Evolutionary conservation across 805 yeast genomes (phyloP).

Genomic region (Hanseniaspora vineae): DNA sequence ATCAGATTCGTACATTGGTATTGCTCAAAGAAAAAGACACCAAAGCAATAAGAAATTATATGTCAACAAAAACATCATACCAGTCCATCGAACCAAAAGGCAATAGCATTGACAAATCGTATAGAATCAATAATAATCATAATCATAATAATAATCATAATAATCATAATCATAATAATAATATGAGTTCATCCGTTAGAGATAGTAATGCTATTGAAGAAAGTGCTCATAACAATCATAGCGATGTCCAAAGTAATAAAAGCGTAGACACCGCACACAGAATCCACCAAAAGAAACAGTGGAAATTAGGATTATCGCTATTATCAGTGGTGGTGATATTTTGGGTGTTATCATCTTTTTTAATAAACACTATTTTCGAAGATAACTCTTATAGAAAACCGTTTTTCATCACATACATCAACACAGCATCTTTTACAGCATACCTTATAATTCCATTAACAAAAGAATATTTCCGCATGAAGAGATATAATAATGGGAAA

Average conservation of each 20-base stretch:
- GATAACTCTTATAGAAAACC: constrained; percentile 70
- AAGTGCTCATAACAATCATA: too few relatives aligned
- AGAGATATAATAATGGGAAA: constrained; percentile 3
- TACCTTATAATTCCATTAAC: constrained; percentile 52
- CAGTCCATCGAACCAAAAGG: too few relatives aligned
- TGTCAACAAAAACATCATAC: too few relatives aligned
- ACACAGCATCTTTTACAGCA: constrained; percentile 72
- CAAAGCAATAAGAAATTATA: too few relatives aligned
- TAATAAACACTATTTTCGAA: constrained; percentile 67
- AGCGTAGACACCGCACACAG: too few relatives aligned
- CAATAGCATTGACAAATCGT: too few relatives aligned
- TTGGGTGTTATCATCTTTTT: constrained; percentile 86
- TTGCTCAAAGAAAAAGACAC: too few relatives aligned
- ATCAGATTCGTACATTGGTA: too few relatives aligned
- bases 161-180: too few relatives aligned
- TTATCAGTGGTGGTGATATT: constrained; percentile 64
- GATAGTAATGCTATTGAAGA: too few relatives aligned
- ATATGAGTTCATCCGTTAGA: too few relatives aligned
- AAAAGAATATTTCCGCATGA: constrained; percentile 11
- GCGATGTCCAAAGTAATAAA: neutral
- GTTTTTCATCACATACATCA: constrained; percentile 80
- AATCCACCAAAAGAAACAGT: constrained; percentile 21
- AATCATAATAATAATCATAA: too few relatives aligned
- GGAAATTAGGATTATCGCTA: constrained; percentile 71
- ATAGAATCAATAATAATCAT: neutral